Evolutionary conservation across 1,284 basidiomycete genomes (phyloP), one percentile per base, ranked within the genome.

Genomic region (Irpex sp.): DNA sequence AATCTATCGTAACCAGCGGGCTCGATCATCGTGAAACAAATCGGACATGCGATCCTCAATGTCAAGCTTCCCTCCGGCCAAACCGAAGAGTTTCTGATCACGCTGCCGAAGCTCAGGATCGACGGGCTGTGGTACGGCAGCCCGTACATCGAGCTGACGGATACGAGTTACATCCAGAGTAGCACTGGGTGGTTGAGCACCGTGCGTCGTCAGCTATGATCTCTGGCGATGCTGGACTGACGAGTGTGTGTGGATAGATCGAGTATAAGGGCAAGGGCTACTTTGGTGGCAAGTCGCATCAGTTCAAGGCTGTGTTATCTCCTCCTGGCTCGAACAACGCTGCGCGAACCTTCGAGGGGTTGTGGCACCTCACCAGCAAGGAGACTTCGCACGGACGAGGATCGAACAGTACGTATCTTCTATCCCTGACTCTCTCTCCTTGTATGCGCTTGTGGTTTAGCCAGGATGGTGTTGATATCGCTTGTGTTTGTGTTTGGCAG

Each of bases 211-310:
- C 31, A 3, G 21, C 36, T 13, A 4, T 26, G 26, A 26, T 26
- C 3, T 26, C 26, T 26, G 26, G 26, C 2, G 26, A 26, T 26
- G 26, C 26, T 26, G 3, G 26, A 26, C 26, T 44, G 15, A 40
- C 57, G 59, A 26, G 52, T 7, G 40, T 47, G 7, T 34, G 6
- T 26, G 17, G 38, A n/a, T 62, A 85, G 82, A 89, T 96, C 74
- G 92, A 94, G 70, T 98, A 97, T 85, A 93, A 94, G 72, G 97
- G 96, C 77, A 95, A 94, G 72, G 97, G 94, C 40, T 98, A 96
- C 81, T 96, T 98, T 74, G 87, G 88, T 36, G 96, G 96, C 67
- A 97, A 96, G 77, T 87, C 93, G 2, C 97, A 99, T 79, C 84
- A 88, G 8, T 97, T 93, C 87, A 97, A 96, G 77, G 94, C 97